These are phyloP conservation scores for Hymenoscyphus salicellus DNA, from an alignment of 2,329 filamentous ascomycete species.

Conservation along the genomic window DNA sequence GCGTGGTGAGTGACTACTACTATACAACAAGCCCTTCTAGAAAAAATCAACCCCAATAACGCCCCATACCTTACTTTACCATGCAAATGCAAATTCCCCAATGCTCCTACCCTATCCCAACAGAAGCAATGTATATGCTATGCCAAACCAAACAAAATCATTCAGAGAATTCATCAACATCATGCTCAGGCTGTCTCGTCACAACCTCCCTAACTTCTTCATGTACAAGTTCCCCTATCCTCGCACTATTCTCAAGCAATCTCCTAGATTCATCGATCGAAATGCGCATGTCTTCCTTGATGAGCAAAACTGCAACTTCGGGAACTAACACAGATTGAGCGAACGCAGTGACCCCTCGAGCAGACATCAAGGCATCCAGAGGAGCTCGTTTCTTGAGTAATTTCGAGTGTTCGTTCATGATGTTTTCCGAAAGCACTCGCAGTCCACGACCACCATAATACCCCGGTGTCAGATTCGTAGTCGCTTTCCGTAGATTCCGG, in stretches of 20 bases:
- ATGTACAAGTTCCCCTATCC: conserved; percentile 30
- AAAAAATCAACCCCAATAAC: too few species aligned
- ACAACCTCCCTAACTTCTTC: conserved; percentile 55
- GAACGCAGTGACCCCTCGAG: conserved; percentile 64
- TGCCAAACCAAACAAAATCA: background rate
- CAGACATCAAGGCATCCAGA: conserved; percentile 63
- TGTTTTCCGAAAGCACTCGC: conserved; percentile 66
- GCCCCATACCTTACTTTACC: too few species aligned
- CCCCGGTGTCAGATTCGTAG: conserved; percentile 59
- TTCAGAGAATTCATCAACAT: conserved; percentile 24
- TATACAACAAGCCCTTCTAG: too few species aligned
- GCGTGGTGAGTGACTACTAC: too few species aligned
- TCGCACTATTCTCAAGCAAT: conserved; percentile 29
- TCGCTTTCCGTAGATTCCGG: conserved; percentile 57
- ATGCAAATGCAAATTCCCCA: too few species aligned
- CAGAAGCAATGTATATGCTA: background rate
- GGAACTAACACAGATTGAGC: conserved; percentile 75
- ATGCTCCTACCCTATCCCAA: too few species aligned
- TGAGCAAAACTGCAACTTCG: conserved; percentile 56
- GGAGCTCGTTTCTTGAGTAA: conserved; percentile 60
- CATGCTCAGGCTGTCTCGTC: conserved; percentile 53
- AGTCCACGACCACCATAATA: conserved; percentile 81
- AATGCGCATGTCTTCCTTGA: conserved; percentile 57
- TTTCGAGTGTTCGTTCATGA: conserved; percentile 58
- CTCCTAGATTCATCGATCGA: conserved; percentile 38